A percentile compares a stretch with the other conserved stretches of the same genome.
phyloP scores from a whole-genome alignment of 129 eudicot genomes.

The Artemisia argyi region DNA sequence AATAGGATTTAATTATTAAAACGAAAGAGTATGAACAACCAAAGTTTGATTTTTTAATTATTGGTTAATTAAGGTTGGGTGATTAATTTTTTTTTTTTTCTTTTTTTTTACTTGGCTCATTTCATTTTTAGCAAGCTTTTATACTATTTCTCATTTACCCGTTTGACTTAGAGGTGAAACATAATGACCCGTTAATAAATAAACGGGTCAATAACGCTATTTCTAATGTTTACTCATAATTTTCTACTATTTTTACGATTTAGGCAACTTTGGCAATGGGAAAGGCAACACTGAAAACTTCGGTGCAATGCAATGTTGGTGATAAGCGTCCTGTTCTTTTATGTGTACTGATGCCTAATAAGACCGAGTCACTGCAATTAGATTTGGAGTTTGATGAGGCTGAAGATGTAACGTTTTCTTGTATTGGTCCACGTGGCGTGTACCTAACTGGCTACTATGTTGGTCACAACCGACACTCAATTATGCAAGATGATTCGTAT shows the following conservation, averaged over 20 bases:
- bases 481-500: constrained; percentile 65
- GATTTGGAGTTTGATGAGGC: constrained; percentile 88
- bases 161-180: too few species aligned
- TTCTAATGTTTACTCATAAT: not conserved
- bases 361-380: constrained; percentile 67
- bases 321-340: constrained; percentile 74
- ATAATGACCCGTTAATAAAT: not conserved
- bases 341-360: constrained; percentile 71
- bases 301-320: constrained; percentile 88
- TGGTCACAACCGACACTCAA: constrained; percentile 33
- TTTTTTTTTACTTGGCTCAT: too few species aligned
- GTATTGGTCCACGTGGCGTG: constrained; percentile 82
- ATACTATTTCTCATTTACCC: too few species aligned
- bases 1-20: too few species aligned
- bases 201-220: too few species aligned
- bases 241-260: constrained; percentile 10
- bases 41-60: too few species aligned
- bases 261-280: constrained; percentile 90
- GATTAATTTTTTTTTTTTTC: too few species aligned
- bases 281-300: constrained; percentile 41
- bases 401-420: constrained; percentile 79
- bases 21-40: too few species aligned
- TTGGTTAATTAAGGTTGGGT: too few species aligned
- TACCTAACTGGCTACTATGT: constrained; percentile 80
- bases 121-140: not conserved